Evolutionary conservation across 192 early-diverging fungal genomes (phyloP).

Genomic region (Coemansia sp.): DNA sequence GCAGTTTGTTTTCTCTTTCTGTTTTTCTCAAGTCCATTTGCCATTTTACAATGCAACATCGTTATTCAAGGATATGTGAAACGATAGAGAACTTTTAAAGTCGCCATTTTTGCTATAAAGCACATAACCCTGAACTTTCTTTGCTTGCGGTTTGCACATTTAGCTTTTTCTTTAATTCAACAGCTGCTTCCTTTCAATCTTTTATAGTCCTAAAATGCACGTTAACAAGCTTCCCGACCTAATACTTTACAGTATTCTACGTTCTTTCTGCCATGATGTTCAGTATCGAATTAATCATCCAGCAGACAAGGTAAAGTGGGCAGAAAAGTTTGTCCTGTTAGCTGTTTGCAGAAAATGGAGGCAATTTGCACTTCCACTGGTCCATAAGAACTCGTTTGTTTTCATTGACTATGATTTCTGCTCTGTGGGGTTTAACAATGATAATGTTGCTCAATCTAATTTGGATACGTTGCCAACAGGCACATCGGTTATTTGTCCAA

Average conservation of each 20-base stretch:
- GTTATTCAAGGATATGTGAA: too few relatives aligned
- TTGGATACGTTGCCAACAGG: neutral
- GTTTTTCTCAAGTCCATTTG: too few relatives aligned
- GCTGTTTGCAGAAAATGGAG: conserved; percentile 1
- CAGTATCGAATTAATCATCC: neutral
- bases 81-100: too few relatives aligned
- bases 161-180: neutral
- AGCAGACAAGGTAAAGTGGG: neutral
- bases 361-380: neutral
- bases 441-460: neutral
- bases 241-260: neutral
- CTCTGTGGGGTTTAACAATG: neutral
- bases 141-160: neutral
- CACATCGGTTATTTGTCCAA: neutral
- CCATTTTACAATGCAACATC: too few relatives aligned
- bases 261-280: neutral
- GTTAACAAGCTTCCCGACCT: neutral
- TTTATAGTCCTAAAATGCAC: neutral
- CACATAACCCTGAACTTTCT: too few relatives aligned
- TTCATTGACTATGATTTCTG: neutral
- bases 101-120: too few relatives aligned
- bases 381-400: neutral
- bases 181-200: too few relatives aligned
- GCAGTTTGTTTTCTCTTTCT: too few relatives aligned
- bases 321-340: neutral